A percentile compares a stretch with the other conserved stretches of the same genome.
Conservation (phyloP, 768 basidiomycete genomes). For the Termitomyces sp. region DNA sequence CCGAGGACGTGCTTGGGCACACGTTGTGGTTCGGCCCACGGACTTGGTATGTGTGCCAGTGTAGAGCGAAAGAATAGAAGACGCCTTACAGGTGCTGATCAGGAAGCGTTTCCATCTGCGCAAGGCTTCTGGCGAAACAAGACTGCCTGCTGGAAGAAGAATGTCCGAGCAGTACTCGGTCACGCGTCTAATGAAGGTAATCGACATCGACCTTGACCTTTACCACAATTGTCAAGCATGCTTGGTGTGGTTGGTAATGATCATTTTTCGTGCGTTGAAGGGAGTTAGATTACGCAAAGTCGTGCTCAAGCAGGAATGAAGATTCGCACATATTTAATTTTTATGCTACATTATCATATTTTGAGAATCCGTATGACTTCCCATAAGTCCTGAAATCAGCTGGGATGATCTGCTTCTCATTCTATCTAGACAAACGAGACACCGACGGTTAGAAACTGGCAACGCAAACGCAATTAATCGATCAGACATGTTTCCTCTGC, state of each 20-base stretch:
- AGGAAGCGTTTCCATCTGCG: slow-evolving; percentile 2
- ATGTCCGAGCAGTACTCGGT: background rate
- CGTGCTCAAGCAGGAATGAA: background rate
- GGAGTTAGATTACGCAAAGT: background rate
- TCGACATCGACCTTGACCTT: background rate
- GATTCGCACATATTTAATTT: background rate
- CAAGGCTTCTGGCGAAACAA: background rate
- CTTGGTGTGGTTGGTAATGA: background rate
- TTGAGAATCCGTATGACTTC: background rate
- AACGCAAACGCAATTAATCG: background rate
- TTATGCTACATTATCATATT: background rate
- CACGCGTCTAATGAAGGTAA: background rate
- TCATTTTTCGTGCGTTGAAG: background rate
- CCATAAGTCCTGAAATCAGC: too few relatives aligned
- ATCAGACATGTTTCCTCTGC: background rate
- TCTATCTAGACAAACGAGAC: background rate
- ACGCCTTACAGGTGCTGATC: slow-evolving; percentile 5
- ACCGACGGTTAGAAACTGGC: too few relatives aligned
- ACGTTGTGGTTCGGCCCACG: background rate
- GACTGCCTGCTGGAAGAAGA: background rate
- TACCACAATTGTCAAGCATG: background rate
- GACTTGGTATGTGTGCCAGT: slow-evolving; percentile 1
- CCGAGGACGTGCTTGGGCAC: background rate
- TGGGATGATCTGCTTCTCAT: background rate
- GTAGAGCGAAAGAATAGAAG: slow-evolving; percentile 3